A percentile compares a stretch with the other conserved stretches of the same genome.
Conservation (phyloP, 306 rosid genomes). For the Abrus precatorius region DNA sequence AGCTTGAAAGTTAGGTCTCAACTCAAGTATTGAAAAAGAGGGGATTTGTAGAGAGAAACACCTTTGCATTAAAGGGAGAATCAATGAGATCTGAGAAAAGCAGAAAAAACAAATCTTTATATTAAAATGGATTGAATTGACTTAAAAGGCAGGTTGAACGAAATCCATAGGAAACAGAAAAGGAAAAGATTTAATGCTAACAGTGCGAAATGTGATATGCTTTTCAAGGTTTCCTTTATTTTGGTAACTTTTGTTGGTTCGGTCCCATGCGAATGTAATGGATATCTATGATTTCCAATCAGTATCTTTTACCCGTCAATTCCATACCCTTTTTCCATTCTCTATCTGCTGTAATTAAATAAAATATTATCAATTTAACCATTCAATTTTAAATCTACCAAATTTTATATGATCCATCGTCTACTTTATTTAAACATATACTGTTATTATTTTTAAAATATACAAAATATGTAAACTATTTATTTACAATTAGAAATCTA, state of each 20-base stretch:
- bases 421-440: no score
- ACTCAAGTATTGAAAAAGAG: not conserved
- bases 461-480: no score
- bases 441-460: no score
- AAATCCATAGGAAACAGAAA: not conserved
- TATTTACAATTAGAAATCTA: no score
- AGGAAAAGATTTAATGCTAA: not conserved
- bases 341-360: no score
- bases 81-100: slow-evolving; percentile 7
- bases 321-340: no score
- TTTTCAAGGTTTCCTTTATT: not conserved
- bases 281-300: not conserved
- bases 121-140: slow-evolving; percentile 1
- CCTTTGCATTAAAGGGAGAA: slow-evolving; percentile 31
- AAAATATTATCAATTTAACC: no score
- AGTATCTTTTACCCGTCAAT: not conserved
- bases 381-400: no score
- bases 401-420: no score
- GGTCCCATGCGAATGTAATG: not conserved
- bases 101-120: not conserved
- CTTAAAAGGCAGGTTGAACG: slow-evolving; percentile 10
- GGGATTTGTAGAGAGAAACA: not conserved
- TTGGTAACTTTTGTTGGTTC: slow-evolving; percentile 35
- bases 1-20: not conserved
- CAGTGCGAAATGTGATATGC: slow-evolving; percentile 18